phyloP scores from a whole-genome alignment of 2,329 filamentous ascomycete genomes.

The Colletotrichum tropicicola region DNA sequence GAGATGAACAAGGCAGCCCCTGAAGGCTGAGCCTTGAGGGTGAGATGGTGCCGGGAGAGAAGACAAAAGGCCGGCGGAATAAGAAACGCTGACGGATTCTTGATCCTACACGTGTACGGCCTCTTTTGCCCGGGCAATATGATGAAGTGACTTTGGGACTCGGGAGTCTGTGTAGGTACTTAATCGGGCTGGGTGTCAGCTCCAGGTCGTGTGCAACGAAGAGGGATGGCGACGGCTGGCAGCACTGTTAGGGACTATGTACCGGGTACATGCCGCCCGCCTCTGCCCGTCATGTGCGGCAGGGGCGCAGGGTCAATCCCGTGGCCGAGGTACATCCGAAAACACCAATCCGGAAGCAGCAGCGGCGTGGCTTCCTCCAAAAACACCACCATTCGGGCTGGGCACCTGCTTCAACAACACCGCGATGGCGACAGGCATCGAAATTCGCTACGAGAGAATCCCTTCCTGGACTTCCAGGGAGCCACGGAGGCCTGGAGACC shows the following conservation, averaged over 20 bases:
- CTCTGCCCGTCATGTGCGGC: background rate
- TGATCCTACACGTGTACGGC: too few relatives aligned
- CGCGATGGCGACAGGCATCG: too few relatives aligned
- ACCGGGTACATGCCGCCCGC: background rate
- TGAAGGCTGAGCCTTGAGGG: background rate
- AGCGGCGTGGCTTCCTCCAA: too few relatives aligned
- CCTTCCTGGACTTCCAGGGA: too few relatives aligned
- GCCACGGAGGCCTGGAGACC: too few relatives aligned
- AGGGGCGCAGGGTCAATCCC: background rate
- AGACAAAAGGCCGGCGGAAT: background rate
- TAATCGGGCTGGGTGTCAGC: too few relatives aligned
- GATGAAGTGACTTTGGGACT: too few relatives aligned
- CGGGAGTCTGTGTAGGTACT: too few relatives aligned
- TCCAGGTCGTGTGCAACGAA: background rate
- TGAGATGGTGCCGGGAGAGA: background rate
- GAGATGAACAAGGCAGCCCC: slow-evolving; percentile 12
- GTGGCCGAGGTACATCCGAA: background rate
- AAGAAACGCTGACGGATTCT: background rate
- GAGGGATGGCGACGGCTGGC: background rate
- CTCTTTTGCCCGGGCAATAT: too few relatives aligned
- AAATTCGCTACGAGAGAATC: too few relatives aligned
- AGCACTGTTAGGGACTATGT: background rate
- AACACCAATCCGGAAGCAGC: background rate
- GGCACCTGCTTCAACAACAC: too few relatives aligned
- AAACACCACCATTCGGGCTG: too few relatives aligned